Evolutionary conservation across 257 asterid species (phyloP).

Genomic region (Henckelia pumila): DNA sequence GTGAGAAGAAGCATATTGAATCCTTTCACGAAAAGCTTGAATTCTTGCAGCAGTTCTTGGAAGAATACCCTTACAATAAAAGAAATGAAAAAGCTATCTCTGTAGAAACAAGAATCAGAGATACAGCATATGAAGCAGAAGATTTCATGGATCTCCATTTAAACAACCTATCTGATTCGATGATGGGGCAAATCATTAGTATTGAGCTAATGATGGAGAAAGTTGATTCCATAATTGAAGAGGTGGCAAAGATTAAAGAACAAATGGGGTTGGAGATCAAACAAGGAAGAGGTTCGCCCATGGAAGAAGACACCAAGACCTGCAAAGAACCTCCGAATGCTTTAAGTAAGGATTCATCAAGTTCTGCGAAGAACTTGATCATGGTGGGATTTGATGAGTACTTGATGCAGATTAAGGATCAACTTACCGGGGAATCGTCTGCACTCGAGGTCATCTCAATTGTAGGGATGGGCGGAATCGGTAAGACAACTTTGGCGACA

Average conservation of each 20-base stretch:
- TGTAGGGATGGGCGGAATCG: conserved; percentile 17
- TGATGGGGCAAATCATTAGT: too few relatives aligned
- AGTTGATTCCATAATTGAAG: neutral
- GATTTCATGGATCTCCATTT: conserved; percentile 20
- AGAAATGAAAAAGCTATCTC: neutral
- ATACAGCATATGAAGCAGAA: conserved; percentile 15
- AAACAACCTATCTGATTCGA: neutral
- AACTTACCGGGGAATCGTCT: neutral
- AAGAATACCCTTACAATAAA: neutral
- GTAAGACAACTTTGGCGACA: conserved; percentile 4
- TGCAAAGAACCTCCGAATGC: too few relatives aligned
- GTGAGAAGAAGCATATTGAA: neutral
- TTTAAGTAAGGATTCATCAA: too few relatives aligned
- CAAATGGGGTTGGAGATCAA: too few relatives aligned
- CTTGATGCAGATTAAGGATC: neutral
- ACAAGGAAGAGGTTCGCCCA: too few relatives aligned
- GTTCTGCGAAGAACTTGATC: neutral
- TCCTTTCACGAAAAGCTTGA: neutral
- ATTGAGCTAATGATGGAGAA: neutral
- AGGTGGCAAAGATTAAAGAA: neutral
- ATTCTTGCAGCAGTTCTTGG: conserved; percentile 3
- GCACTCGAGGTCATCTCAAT: neutral
- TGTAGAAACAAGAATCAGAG: neutral
- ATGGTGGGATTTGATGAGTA: neutral
- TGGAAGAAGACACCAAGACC: neutral